Percentiles rank a stretch among this genome's conserved stretches.
Conservation (phyloP, 768 basidiomycete genomes). For the Boletus insuetus region DNA sequence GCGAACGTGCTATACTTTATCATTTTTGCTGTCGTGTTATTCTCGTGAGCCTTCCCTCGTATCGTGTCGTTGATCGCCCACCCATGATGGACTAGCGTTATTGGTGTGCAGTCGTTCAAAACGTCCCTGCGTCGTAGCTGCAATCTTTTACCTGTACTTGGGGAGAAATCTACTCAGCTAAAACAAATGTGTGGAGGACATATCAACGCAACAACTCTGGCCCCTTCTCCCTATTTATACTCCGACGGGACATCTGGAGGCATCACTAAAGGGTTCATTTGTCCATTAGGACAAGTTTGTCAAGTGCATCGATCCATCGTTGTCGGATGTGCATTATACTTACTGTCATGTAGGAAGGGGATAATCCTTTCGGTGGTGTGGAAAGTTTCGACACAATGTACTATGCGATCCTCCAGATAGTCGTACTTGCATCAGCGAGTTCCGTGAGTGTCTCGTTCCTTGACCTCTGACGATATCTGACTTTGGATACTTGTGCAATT, state of each 20-base stretch:
- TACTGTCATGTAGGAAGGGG: conserved; percentile 44
- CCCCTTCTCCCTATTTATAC: conserved; percentile 41
- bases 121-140: conserved; percentile 75
- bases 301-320: conserved; percentile 41
- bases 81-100: conserved; percentile 47
- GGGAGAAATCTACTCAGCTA: conserved; percentile 47
- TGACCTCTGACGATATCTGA: neutral
- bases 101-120: conserved; percentile 92
- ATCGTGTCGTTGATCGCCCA: neutral
- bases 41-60: conserved; percentile 56
- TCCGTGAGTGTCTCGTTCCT: conserved; percentile 46
- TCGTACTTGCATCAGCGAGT: conserved; percentile 79
- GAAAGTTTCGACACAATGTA: conserved; percentile 91
- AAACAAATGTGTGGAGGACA: conserved; percentile 79
- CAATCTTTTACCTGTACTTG: conserved; percentile 50
- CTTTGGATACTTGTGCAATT: neutral
- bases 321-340: neutral
- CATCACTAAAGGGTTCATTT: conserved; percentile 78
- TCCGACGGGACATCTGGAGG: conserved; percentile 36
- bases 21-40: conserved; percentile 82
- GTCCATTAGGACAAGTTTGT: conserved; percentile 84
- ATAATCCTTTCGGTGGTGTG: conserved; percentile 63
- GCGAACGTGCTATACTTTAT: conserved; percentile 90
- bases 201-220: conserved; percentile 58
- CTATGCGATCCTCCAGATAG: conserved; percentile 73